These are phyloP conservation scores for Talaromyces trachyspermus DNA, from an alignment of 495 filamentous ascomycete species.

Conservation along the genomic window DNA sequence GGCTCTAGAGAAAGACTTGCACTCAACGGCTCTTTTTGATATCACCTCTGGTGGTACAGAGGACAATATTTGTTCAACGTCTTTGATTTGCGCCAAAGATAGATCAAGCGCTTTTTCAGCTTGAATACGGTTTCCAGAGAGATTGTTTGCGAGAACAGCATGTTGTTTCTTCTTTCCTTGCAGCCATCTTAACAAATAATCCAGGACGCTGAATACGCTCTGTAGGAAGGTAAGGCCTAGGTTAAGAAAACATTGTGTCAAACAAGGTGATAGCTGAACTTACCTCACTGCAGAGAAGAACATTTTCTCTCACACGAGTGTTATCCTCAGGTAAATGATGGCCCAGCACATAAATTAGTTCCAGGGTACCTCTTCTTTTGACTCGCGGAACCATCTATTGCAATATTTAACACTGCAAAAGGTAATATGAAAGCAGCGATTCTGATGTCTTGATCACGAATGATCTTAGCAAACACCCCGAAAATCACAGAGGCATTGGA, in stretches of 20 bases:
- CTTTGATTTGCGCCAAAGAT: constrained; percentile 46
- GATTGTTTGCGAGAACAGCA: constrained; percentile 26
- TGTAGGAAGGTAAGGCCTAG: constrained; percentile 23
- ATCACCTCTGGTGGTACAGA: constrained; percentile 79
- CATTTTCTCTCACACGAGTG: constrained; percentile 54
- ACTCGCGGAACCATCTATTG: constrained; percentile 58
- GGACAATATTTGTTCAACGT: constrained; percentile 55
- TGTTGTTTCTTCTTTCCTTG: constrained; percentile 66
- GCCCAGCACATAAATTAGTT: constrained; percentile 62
- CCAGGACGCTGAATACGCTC: constrained; percentile 84
- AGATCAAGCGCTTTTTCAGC: constrained; percentile 34
- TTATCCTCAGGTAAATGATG: constrained; percentile 47
- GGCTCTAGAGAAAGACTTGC: constrained; percentile 84
- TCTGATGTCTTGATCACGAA: constrained; percentile 72
- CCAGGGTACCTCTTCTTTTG: constrained; percentile 62
- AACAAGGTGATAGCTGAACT: constrained; percentile 14
- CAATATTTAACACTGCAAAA: constrained; percentile 70
- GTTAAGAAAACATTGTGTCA: neutral
- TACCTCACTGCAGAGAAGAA: constrained; percentile 79
- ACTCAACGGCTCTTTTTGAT: constrained; percentile 78
- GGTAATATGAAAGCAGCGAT: constrained; percentile 83
- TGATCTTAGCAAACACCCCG: constrained; percentile 66
- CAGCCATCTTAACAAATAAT: constrained; percentile 85
- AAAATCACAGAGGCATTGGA: constrained; percentile 65
- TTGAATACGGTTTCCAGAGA: constrained; percentile 27